Conservation (phyloP, 2,329 filamentous ascomycete genomes). For the Beauveria rudraprayagi region DNA sequence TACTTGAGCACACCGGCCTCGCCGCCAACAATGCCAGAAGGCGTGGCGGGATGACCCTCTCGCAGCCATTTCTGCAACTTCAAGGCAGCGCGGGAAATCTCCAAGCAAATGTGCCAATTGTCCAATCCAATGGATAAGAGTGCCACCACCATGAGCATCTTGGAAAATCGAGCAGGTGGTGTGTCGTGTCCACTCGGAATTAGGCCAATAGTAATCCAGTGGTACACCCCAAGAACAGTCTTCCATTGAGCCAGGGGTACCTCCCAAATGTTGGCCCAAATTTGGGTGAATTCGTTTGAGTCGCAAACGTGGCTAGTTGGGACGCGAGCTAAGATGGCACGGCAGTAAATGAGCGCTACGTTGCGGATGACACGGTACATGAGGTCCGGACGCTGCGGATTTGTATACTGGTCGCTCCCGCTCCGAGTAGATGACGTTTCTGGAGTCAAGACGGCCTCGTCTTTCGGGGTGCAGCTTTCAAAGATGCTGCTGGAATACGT, state of each 20-base stretch:
- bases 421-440: constrained; percentile 6
- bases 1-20: constrained; percentile 6
- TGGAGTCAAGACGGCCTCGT: constrained; percentile 1
- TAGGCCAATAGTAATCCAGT: constrained; percentile 39
- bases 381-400: constrained; percentile 25
- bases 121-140: constrained; percentile 39
- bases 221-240: constrained; percentile 38
- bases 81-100: constrained; percentile 28
- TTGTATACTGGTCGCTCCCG: constrained; percentile 14
- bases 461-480: constrained; percentile 7
- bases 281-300: constrained; percentile 29
- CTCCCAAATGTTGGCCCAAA: constrained; percentile 42
- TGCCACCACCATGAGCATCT: constrained; percentile 35
- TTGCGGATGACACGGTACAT: constrained; percentile 40
- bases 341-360: constrained; percentile 39
- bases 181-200: constrained; percentile 31
- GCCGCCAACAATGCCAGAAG: constrained; percentile 1
- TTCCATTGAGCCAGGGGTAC: constrained; percentile 39
- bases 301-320: constrained; percentile 35
- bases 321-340: constrained; percentile 33
- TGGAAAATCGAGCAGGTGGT: constrained; percentile 36
- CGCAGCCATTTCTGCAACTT: constrained; percentile 36
- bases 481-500: constrained; percentile 9
- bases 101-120: constrained; percentile 38
- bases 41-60: constrained; percentile 14